These are phyloP conservation scores for Ogataea angusta DNA, from an alignment of 805 yeast genomes.

Conservation along the genomic window DNA sequence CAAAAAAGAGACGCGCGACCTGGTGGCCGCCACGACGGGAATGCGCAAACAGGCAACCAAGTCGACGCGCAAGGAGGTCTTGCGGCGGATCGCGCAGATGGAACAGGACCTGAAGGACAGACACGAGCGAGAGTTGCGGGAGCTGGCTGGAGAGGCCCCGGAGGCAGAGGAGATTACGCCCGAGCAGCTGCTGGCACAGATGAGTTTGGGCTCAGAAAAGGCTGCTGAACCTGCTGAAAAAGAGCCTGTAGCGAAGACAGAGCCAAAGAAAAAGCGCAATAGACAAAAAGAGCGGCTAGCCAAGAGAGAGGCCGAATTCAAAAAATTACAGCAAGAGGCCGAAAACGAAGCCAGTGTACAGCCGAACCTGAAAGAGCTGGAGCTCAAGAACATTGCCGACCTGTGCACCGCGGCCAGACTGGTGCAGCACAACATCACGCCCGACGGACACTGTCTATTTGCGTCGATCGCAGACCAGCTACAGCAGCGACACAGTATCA, in stretches of 20 bases:
- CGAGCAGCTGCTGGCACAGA: slow-evolving; percentile 59
- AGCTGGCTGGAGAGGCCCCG: slow-evolving; percentile 9
- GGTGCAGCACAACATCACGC: slow-evolving; percentile 65
- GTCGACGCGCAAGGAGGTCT: slow-evolving; percentile 67
- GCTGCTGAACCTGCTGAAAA: slow-evolving; percentile 20
- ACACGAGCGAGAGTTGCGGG: slow-evolving; percentile 53
- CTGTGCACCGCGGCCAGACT: slow-evolving; percentile 49
- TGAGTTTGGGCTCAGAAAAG: slow-evolving; percentile 36
- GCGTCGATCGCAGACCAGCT: slow-evolving; percentile 83
- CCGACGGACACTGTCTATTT: slow-evolving; percentile 94
- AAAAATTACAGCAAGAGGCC: slow-evolving; percentile 63
- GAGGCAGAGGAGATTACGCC: slow-evolving; percentile 53
- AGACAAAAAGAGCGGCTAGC: slow-evolving; percentile 84
- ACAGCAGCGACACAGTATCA: slow-evolving; percentile 43
- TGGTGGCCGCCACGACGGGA: slow-evolving; percentile 65
- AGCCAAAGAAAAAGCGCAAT: slow-evolving; percentile 52
- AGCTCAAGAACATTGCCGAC: slow-evolving; percentile 59
- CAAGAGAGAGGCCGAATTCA: slow-evolving; percentile 66
- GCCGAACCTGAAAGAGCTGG: slow-evolving; percentile 70
- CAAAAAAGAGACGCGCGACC: slow-evolving; percentile 62
- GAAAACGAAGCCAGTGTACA: slow-evolving; percentile 59
- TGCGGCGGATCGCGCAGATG: slow-evolving; percentile 54
- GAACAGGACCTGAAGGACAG: slow-evolving; percentile 51
- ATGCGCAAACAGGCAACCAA: slow-evolving; percentile 82
- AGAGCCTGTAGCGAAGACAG: slow-evolving; percentile 11